Evolutionary conservation across 2,329 filamentous ascomycete genomes (phyloP), one percentile per base, ranked within the genome.

Genomic region (Calonectria hawksworthii): DNA sequence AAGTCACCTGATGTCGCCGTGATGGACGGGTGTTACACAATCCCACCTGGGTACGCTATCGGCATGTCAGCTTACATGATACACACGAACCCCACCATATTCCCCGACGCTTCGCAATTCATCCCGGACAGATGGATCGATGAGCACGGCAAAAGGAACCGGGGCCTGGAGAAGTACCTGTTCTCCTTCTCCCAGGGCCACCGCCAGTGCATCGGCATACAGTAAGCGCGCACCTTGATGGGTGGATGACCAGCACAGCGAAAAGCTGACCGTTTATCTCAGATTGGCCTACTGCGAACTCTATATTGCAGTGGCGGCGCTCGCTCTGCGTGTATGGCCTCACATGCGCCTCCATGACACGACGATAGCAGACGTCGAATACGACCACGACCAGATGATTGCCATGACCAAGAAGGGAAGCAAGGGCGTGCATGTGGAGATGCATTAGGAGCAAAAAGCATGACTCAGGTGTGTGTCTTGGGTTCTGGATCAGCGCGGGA

Each of bases 111-210:
- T 3, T 72, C 83, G 51, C 66, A 76, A 1, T 87, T 86, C 68
- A 67, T 73, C 7, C 85, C 86, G 0, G 84, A 86, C 67, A 82
- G 86, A 11, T 87, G 85, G 83, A 68, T 86, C 23, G 83, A 84
- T 41, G 77, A 79, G 41, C 68, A 83, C 11, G 76, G 77, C 67
- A 72, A 79, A 68, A 71, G 47, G 41, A 69, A 74, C 3, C 61
- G 51, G 30, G 21, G 30, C 34, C 77, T 86, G 7, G 82, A 86
- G 41, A 82, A 80, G 56, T 83, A 82, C 50, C 77, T 87, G 52
- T 75, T 87, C 7, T 66, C 85, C 0, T 88, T 88, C 67, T 84
- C 83, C 4, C 86, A 83, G 74, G 86, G 85, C 10, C 80, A 80
- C 16, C 77, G 86, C 34, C 76, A 77, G 36, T 88, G 86, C 70